Evolutionary conservation across 164 flowering plant genomes (phyloP).

Genomic region (Annona cherimola): DNA sequence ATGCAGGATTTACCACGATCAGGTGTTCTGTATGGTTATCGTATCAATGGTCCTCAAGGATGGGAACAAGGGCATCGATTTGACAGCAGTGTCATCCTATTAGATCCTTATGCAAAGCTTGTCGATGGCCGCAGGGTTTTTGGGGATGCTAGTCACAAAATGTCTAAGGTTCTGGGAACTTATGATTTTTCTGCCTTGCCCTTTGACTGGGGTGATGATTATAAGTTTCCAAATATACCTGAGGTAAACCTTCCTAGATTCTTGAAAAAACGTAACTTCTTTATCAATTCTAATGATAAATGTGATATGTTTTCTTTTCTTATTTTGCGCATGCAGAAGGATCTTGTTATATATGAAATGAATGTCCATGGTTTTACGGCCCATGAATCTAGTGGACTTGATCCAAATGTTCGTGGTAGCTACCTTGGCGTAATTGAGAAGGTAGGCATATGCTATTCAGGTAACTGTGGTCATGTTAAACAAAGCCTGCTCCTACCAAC

Average conservation of each 20-base stretch:
- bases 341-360: slow-evolving; percentile 96
- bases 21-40: slow-evolving; percentile 82
- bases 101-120: slow-evolving; percentile 94
- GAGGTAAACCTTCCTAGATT: slow-evolving; percentile 48
- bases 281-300: slow-evolving; percentile 4
- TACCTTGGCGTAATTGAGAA: slow-evolving; percentile 91
- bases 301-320: slow-evolving; percentile 8
- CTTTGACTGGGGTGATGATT: slow-evolving; percentile 85
- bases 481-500: neutral
- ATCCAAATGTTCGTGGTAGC: slow-evolving; percentile 65
- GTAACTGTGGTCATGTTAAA: neutral
- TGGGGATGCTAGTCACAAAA: slow-evolving; percentile 59
- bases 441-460: slow-evolving; percentile 32
- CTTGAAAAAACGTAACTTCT: neutral
- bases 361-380: slow-evolving; percentile 93
- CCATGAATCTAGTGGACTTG: slow-evolving; percentile 81
- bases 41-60: slow-evolving; percentile 75
- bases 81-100: slow-evolving; percentile 58
- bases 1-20: slow-evolving; percentile 66
- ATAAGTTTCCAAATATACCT: slow-evolving; percentile 73
- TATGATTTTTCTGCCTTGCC: slow-evolving; percentile 72
- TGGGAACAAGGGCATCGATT: slow-evolving; percentile 91
- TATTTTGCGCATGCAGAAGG: slow-evolving; percentile 54
- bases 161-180: slow-evolving; percentile 66
- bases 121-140: slow-evolving; percentile 75